Percentiles rank a stretch among this genome's conserved stretches.
Evolutionary conservation across 2,329 filamentous ascomycete genomes (phyloP).

Genomic region (Talaromyces sp.): DNA sequence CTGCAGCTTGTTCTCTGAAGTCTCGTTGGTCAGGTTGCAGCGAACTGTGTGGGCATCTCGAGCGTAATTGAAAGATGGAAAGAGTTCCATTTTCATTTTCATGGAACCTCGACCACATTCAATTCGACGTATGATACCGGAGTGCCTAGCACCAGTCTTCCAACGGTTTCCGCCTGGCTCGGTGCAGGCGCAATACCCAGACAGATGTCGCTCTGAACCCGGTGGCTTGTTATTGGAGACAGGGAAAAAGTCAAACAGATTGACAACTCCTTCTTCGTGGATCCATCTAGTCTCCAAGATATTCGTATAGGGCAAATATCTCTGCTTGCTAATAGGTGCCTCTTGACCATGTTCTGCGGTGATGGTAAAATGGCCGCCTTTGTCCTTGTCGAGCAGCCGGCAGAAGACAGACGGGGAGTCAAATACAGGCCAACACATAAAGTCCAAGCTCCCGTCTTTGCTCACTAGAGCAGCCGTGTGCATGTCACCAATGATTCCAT

Average conservation of each 20-base stretch:
- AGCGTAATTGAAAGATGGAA: slow-evolving; percentile 69
- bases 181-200: slow-evolving; percentile 29
- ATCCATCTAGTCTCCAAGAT: slow-evolving; percentile 74
- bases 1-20: slow-evolving; percentile 45
- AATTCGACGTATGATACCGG: slow-evolving; percentile 58
- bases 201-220: slow-evolving; percentile 23
- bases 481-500: slow-evolving; percentile 78
- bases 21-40: slow-evolving; percentile 29
- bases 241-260: slow-evolving; percentile 71
- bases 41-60: slow-evolving; percentile 50
- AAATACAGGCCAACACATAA: slow-evolving; percentile 78
- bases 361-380: slow-evolving; percentile 69
- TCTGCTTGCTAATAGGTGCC: slow-evolving; percentile 62
- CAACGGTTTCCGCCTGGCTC: slow-evolving; percentile 46
- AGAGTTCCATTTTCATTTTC: slow-evolving; percentile 63
- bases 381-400: slow-evolving; percentile 66
- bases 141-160: slow-evolving; percentile 35
- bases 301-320: slow-evolving; percentile 69
- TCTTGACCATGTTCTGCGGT: slow-evolving; percentile 42
- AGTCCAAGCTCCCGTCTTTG: slow-evolving; percentile 68
- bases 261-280: slow-evolving; percentile 67
- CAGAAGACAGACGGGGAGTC: slow-evolving; percentile 73
- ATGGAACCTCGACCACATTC: slow-evolving; percentile 67
- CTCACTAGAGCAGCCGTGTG: slow-evolving; percentile 70
- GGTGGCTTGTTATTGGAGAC: slow-evolving; percentile 56